phyloP scores from a whole-genome alignment of 257 asterid genomes.

The Capsicum rhomboideum region DNA sequence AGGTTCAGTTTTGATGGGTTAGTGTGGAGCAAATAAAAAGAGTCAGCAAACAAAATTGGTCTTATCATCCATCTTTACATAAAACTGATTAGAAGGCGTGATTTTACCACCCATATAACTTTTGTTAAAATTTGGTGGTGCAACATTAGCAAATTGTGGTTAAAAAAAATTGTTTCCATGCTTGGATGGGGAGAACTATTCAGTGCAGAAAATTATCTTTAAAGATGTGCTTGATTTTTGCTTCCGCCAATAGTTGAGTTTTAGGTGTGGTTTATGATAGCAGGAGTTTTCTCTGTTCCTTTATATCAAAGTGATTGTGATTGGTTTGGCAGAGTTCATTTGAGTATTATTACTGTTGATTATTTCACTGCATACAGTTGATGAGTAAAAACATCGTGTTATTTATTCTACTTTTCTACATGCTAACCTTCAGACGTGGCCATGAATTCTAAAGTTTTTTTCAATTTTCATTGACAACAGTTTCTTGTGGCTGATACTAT shows the following conservation, averaged over 20 bases:
- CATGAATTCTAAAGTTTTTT: neutral
- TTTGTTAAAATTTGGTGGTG: neutral
- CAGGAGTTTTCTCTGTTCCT: neutral
- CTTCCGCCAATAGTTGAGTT: neutral
- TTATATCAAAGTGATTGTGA: neutral
- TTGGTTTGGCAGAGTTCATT: neutral
- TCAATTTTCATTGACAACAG: slow-evolving; percentile 15
- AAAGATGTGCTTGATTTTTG: neutral
- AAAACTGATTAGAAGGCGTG: neutral
- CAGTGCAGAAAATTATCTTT: neutral
- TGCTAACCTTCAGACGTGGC: neutral
- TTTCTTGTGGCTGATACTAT: slow-evolving; percentile 31
- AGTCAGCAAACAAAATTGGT: neutral
- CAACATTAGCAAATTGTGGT: neutral
- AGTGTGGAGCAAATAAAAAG: neutral
- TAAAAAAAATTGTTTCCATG: neutral
- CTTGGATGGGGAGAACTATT: neutral
- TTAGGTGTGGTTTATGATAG: neutral
- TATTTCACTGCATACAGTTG: neutral
- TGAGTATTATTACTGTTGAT: neutral
- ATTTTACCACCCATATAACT: neutral
- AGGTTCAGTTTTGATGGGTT: neutral
- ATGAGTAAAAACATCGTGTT: neutral
- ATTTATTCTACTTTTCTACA: neutral
- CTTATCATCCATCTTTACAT: neutral